Percentiles rank a stretch among this genome's conserved stretches.
Evolutionary conservation across 495 filamentous ascomycete genomes (phyloP).

Genomic region (Podospora bellae-mahoneyi): DNA sequence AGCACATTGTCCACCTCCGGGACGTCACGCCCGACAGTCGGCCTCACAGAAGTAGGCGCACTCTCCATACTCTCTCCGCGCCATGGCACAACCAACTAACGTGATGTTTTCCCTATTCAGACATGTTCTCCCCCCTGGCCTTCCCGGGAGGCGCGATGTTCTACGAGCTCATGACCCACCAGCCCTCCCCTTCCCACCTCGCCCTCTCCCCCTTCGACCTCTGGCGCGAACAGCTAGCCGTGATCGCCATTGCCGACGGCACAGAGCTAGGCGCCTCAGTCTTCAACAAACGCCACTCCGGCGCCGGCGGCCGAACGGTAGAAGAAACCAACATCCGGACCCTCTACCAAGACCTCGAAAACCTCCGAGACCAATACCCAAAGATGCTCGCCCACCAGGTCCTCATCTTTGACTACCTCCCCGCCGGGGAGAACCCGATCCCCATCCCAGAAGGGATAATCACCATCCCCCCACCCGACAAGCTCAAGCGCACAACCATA

Average conservation of each 20-base stretch:
- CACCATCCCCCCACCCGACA: conserved; percentile 66
- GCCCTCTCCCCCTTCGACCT: conserved; percentile 80
- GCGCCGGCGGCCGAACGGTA: conserved; percentile 38
- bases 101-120: conserved; percentile 43
- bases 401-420: conserved; percentile 70
- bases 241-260: conserved; percentile 78
- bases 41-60: conserved; percentile 76
- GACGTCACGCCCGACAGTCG: conserved; percentile 86
- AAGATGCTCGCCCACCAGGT: conserved; percentile 74
- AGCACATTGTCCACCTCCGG: conserved; percentile 81
- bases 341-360: conserved; percentile 64
- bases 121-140: conserved; percentile 91
- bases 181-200: conserved; percentile 72
- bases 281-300: conserved; percentile 46
- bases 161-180: conserved; percentile 80
- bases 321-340: conserved; percentile 47
- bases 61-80: not conserved
- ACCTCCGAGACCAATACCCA: conserved; percentile 66
- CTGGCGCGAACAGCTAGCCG: conserved; percentile 72
- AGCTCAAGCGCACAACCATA: conserved; percentile 80
- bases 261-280: conserved; percentile 48
- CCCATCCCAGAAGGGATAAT: conserved; percentile 60
- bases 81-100: conserved; percentile 28
- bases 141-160: conserved; percentile 87
- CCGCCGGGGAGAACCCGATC: conserved; percentile 39